Evolutionary conservation across 176 grass and related monocot genomes (phyloP), one percentile per base, ranked within the genome.

Genomic region (Paspalum vaginatum): DNA sequence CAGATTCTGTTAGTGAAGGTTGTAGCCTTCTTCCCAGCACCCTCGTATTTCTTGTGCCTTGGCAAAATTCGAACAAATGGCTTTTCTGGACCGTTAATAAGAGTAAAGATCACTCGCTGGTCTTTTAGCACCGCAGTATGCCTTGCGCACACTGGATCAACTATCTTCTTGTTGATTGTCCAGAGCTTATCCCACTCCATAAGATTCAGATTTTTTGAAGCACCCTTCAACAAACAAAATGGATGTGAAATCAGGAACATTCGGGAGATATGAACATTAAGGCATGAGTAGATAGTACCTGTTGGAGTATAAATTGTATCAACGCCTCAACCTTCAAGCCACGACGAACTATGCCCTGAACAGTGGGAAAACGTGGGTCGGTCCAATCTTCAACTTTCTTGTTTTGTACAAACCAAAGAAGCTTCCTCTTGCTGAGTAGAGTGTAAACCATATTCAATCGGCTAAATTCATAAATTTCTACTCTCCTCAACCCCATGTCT

Each of bases 151-250:
- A 87, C 83, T 65, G 94, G 94, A 65, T 97, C 91, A 68, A 92
- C 88, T 84, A 97, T 84, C 75, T 97, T 94, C 83, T 97, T 92
- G 86, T 97, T 97, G 63, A 92, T 94, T 77, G 94, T 97, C 94
- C 91, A 97, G 67, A 97, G 88, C 62, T 94, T 97, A 82, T 97
- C 94, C 94, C 94, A 94, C 76, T 97, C 91, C 91, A 97, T 97
- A 24, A 97, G 87, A 87, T 94, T 97, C 71, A 97, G 70, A 88
- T 94, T 97, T 69, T 97, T 94, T 41, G 91, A 97, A 85, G 94
- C 91, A 82, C 94, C 94, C 94, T 97, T 71, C 4, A 77, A 65
- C 21, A 75, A 56, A 76, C 0, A 32, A 76, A 82, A 71, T 15
- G 16, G 0, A 67, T 40, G 58, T 2, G 2, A 38, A 32, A 62